Evolutionary conservation across 2,329 filamentous ascomycete species (phyloP), one percentile per base, ranked within the genome.

Genomic region (Sporothrix pallida): DNA sequence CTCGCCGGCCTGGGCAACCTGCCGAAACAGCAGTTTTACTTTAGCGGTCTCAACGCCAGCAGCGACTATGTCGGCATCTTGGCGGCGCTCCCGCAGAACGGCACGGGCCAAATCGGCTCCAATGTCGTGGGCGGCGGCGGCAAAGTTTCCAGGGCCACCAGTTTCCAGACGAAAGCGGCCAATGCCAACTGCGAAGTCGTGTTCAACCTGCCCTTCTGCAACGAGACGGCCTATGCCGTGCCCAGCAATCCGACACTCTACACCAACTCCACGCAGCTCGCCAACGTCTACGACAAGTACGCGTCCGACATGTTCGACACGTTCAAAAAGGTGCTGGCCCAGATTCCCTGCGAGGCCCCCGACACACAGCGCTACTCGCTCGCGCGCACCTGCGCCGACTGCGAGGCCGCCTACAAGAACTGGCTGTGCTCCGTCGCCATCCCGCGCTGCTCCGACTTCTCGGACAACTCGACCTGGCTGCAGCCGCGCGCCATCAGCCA

Each of bases 371-470:
- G 89, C 76, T 99, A 97, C 83, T 97, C 94, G 0, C 89, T 98
- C 15, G 92, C 90, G 1, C 89, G 90, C 58, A 88, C 83, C 77
- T 99, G 96, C 84, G 82, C 84, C 60, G 88, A 97, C 81, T 99
- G 96, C 82, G 88, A 86, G 17, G 79, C 80, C 0, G 93, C 94
- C 9, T 99, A 99, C 87, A 98, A 97, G 81, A 86, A 90, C 79
- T 99, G 96, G 96, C 90, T 99, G 23, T 99, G 96, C 84, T 92
- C 93, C 31, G 94, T 98, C 42, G 92, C 90, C 17, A 96, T 99
- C 75, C 96, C 96, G 0, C 92, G 95, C 44, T 99, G 96, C 84
- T 91, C 93, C 79, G 95, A 98, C 83, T 96, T 93, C 78, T 71
- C 81, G 0, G 83, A 83, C 76, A 82, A 85, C 1, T 81, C 85